Percentiles rank a stretch among this genome's conserved stretches.
Evolutionary conservation across 352 stramenopile genomes (phyloP).

Genomic region (Phytopythium aichiense): DNA sequence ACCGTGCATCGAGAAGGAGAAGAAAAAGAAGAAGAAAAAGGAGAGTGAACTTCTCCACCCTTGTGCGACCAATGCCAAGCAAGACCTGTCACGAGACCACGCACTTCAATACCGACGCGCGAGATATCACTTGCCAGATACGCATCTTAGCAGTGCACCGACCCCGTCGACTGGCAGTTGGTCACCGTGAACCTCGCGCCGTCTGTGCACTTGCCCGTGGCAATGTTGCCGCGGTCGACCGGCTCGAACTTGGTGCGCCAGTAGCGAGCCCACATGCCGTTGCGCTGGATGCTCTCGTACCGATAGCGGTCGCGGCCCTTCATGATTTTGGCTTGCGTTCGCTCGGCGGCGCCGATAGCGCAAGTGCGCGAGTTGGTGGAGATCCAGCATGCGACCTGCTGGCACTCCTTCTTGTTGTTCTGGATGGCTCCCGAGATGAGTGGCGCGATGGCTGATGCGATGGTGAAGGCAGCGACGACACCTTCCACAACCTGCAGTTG

Average conservation of each 20-base stretch:
- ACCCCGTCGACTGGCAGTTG: not conserved
- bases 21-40: too few relatives aligned
- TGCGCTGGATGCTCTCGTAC: not conserved
- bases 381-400: slow-evolving; percentile 3
- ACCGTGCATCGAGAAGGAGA: too few relatives aligned
- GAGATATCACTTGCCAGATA: too few relatives aligned
- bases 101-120: too few relatives aligned
- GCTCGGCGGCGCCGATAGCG: not conserved
- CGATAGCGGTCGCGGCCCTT: not conserved
- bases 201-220: not conserved
- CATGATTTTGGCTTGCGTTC: not conserved
- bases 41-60: too few relatives aligned
- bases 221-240: slow-evolving; percentile 1
- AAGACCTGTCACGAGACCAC: too few relatives aligned
- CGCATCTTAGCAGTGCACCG: not conserved
- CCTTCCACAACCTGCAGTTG: not conserved
- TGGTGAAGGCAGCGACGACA: not conserved
- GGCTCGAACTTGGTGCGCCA: slow-evolving; percentile 3
- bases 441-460: not conserved
- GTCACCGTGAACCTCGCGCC: not conserved
- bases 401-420: slow-evolving; percentile 2
- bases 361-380: slow-evolving; percentile 2
- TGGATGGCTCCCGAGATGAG: not conserved
- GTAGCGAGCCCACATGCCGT: slow-evolving; percentile 1
- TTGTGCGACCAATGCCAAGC: too few relatives aligned